Evolutionary conservation across 768 basidiomycete species (phyloP), one percentile per base, ranked within the genome.

Genomic region (Naganishia antarctica): DNA sequence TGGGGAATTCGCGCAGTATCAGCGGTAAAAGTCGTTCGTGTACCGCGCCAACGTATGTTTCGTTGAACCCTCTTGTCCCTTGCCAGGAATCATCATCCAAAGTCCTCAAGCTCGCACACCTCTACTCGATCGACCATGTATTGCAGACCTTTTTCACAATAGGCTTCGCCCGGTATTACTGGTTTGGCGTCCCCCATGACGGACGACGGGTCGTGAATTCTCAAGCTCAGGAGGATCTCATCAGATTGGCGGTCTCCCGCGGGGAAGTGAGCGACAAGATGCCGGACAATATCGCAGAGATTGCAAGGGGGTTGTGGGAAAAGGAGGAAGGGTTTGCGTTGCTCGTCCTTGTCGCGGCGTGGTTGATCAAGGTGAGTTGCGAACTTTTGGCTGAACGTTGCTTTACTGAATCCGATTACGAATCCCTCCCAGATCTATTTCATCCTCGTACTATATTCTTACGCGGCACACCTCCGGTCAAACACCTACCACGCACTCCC

Each of bases 161-260:
- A 44, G 89, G 89, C 73, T 98, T 99, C 68, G 89, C 86, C 41
- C 83, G 90, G 23, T 80, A 83, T 51, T 75, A 77, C 43, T 99
- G 93, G 94, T 99, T 91, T 87, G 78, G 88, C 79, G 88, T 86
- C 1, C 88, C 92, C 0, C 96, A 99, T 73, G 92, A 99, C 70
- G 96, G 96, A 5, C 82, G 81, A 25, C 84, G 85, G 1, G 83
- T 84, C 34, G 83, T 83, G 67, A 90, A 94, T 75, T 97, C 92
- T 1, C 81, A 83, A 29, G 94, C 96, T 11, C 96, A 99, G 78
- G 80, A 89, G 74, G 87, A 85, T 44, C 84, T 99, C 75, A 87
- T 91, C 74, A 72, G 74, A 32, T 67, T 79, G n/a, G 78, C 78
- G 12, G 69, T 71, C 31, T 69, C 67, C 0, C 43, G 78, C 49